These are phyloP conservation scores for Larix sibirica DNA, from an alignment of 83 land plant genomes.

Conservation along the genomic window DNA sequence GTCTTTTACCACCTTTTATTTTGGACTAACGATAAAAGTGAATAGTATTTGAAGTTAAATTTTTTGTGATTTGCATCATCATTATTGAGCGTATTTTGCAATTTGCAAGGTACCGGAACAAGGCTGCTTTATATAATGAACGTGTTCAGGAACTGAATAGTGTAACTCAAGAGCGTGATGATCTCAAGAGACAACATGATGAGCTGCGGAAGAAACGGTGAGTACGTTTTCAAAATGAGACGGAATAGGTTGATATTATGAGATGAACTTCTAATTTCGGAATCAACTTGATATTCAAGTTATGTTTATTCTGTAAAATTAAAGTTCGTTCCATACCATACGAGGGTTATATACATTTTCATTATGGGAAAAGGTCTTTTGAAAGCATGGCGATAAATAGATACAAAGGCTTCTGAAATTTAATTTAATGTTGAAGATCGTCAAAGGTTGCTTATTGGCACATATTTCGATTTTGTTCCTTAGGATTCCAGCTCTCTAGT, in stretches of 20 bases:
- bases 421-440: neutral
- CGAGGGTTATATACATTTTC: too few relatives aligned
- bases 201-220: constrained; percentile 84
- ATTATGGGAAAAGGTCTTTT: too few relatives aligned
- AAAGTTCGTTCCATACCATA: too few relatives aligned
- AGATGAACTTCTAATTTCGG: neutral
- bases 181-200: constrained; percentile 76
- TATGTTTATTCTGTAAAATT: too few relatives aligned
- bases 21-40: too few relatives aligned
- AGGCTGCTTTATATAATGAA: constrained; percentile 70
- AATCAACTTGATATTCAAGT: too few relatives aligned
- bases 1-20: constrained; percentile 12
- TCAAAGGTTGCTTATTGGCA: neutral
- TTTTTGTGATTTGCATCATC: neutral
- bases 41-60: neutral
- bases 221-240: neutral
- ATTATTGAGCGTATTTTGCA: neutral
- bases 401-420: neutral
- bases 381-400: too few relatives aligned
- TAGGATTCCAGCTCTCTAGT: neutral
- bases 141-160: constrained; percentile 80
- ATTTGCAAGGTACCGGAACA: constrained; percentile 68
- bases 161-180: constrained; percentile 85
- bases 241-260: neutral
- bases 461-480: neutral